Conservation (phyloP, 352 stramenopile genomes). For the Phytophthora hybrid region DNA sequence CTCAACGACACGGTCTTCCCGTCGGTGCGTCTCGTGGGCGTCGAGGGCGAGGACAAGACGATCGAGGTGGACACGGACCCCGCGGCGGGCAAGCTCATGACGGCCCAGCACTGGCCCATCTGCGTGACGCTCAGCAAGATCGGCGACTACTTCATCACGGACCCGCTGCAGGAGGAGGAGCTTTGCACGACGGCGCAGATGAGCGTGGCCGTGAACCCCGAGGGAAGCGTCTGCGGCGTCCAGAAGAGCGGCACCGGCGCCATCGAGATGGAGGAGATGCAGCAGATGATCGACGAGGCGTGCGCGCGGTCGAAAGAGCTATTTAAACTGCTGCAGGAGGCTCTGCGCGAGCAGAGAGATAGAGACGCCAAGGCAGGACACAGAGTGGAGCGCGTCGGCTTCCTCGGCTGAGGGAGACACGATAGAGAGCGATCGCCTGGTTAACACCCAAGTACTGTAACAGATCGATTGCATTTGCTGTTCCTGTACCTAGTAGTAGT, state of each 20-base stretch:
- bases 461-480: conserved; percentile 10
- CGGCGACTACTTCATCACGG: conserved; percentile 70
- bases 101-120: conserved; percentile 65
- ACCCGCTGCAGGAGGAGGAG: conserved; percentile 80
- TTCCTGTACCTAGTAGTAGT: no score
- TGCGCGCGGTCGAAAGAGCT: conserved; percentile 70
- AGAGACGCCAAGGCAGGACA: conserved; percentile 54
- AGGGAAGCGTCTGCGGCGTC: conserved; percentile 67
- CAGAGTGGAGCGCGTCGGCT: conserved; percentile 71
- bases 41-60: conserved; percentile 79
- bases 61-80: conserved; percentile 83
- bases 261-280: conserved; percentile 80
- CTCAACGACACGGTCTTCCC: conserved; percentile 84
- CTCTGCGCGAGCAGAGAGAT: conserved; percentile 59
- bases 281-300: conserved; percentile 82
- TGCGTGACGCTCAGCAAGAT: conserved; percentile 84
- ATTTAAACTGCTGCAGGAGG: conserved; percentile 62
- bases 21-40: conserved; percentile 69
- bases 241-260: conserved; percentile 79
- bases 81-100: conserved; percentile 63
- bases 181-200: conserved; percentile 79
- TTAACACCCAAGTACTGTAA: neutral
- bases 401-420: conserved; percentile 51
- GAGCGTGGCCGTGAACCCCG: conserved; percentile 73
- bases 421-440: conserved; percentile 6